Conservation (phyloP, 441 rosid species). For the Gossypium laxum region DNA sequence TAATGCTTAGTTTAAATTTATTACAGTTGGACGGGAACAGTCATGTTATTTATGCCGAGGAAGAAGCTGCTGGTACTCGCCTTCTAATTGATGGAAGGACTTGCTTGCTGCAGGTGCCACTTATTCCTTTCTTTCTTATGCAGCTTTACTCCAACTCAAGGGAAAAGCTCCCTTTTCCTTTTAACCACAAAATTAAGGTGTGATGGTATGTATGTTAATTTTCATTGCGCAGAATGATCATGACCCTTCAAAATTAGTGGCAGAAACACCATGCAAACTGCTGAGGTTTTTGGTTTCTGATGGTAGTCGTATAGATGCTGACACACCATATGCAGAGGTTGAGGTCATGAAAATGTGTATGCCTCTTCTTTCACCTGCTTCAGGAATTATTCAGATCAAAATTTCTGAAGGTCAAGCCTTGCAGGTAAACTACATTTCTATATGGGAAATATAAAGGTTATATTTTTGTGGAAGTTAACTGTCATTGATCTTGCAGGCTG, state of each 20-base stretch:
- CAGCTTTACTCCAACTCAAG: not conserved
- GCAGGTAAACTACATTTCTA: conserved; percentile 54
- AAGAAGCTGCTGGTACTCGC: conserved; percentile 99
- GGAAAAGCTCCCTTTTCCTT: not conserved
- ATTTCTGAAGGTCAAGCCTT: conserved; percentile 99
- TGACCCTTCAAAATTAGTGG: conserved; percentile 93
- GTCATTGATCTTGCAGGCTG: conserved; percentile 52
- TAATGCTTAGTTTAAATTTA: conserved; percentile 18
- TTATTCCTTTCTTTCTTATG: conserved; percentile 12
- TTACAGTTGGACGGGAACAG: conserved; percentile 96
- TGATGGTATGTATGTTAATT: conserved; percentile 21
- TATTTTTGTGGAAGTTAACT: not conserved
- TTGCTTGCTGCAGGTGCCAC: conserved; percentile 78
- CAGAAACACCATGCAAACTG: conserved; percentile 99
- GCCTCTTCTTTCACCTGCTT: conserved; percentile 99
- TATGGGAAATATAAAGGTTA: not conserved
- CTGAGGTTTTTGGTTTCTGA: conserved; percentile 84
- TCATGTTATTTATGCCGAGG: conserved; percentile 98
- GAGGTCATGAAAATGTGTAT: conserved; percentile 99
- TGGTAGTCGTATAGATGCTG: conserved; percentile 87
- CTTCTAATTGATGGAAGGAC: conserved; percentile 99
- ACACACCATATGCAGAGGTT: conserved; percentile 94
- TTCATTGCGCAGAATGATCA: conserved; percentile 64
- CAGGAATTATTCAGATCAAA: conserved; percentile 74
- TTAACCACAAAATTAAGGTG: not conserved